A percentile compares a stretch with the other conserved stretches of the same genome.
These are phyloP conservation scores for Ottelia alismoides DNA, from an alignment of 106 monocot species.

Conservation along the genomic window DNA sequence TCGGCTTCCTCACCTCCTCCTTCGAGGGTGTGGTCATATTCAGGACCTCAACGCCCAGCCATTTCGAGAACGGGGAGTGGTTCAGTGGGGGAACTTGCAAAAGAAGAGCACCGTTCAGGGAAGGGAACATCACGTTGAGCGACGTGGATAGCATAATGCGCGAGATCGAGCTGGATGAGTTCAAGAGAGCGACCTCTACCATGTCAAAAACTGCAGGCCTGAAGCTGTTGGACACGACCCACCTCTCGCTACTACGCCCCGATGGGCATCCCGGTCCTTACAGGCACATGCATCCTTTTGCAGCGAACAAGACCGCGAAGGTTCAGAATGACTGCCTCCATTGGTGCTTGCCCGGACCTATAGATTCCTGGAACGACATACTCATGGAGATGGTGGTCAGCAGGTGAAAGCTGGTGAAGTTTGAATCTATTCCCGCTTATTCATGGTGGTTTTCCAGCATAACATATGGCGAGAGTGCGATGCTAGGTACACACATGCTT, in stretches of 20 bases:
- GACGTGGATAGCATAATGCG: neutral
- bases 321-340: too few species aligned
- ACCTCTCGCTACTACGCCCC: neutral
- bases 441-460: too few species aligned
- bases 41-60: constrained; percentile 61
- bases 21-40: constrained; percentile 40
- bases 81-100: too few species aligned
- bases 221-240: neutral
- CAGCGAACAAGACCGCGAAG: neutral
- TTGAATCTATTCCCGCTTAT: too few species aligned
- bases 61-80: constrained; percentile 67
- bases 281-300: neutral
- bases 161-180: neutral
- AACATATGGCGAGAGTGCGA: too few species aligned
- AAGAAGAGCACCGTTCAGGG: constrained; percentile 32
- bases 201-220: neutral
- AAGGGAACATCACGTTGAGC: constrained; percentile 18
- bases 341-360: too few species aligned
- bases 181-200: neutral
- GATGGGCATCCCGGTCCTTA: neutral
- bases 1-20: too few species aligned
- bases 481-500: too few species aligned
- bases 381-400: too few species aligned
- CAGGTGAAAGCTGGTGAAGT: too few species aligned
- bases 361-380: too few species aligned